Conservation (phyloP, 192 early-diverging fungal species). For the Gamsiella multidivaricata region DNA sequence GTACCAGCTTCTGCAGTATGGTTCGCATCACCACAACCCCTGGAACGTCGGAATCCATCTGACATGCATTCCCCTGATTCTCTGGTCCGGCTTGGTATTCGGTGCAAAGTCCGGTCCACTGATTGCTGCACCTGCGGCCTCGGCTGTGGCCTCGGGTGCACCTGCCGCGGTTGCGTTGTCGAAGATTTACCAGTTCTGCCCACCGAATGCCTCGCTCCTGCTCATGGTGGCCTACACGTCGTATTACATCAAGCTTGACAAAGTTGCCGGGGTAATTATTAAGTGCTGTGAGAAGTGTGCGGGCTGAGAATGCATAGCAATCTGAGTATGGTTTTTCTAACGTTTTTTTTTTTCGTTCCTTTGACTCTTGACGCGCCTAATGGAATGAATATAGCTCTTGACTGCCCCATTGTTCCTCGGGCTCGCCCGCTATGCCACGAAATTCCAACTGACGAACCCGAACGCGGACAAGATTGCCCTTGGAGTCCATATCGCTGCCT, state of each 20-base stretch:
- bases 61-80: constrained; percentile 90
- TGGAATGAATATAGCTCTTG: constrained; percentile 61
- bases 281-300: too few species aligned
- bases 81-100: constrained; percentile 82
- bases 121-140: constrained; percentile 52
- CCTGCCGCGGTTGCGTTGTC: constrained; percentile 45
- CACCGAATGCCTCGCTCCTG: constrained; percentile 68
- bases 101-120: constrained; percentile 58
- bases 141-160: constrained; percentile 44
- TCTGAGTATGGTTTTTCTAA: constrained; percentile 25
- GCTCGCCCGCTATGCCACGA: constrained; percentile 73
- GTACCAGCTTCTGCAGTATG: constrained; percentile 83
- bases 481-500: constrained; percentile 74
- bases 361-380: background rate
- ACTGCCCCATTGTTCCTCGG: constrained; percentile 70
- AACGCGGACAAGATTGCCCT: constrained; percentile 66
- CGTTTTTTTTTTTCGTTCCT: constrained; percentile 11
- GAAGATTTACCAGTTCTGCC: constrained; percentile 45
- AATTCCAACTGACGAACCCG: constrained; percentile 61
- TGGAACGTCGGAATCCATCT: constrained; percentile 87
- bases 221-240: constrained; percentile 64
- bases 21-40: constrained; percentile 82
- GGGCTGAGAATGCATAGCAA: too few species aligned
- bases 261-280: constrained; percentile 68
- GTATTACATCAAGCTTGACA: constrained; percentile 87